A percentile compares a stretch with the other conserved stretches of the same genome.
Conservation (phyloP, 306 rosid species). For the Carpinus viminea region DNA sequence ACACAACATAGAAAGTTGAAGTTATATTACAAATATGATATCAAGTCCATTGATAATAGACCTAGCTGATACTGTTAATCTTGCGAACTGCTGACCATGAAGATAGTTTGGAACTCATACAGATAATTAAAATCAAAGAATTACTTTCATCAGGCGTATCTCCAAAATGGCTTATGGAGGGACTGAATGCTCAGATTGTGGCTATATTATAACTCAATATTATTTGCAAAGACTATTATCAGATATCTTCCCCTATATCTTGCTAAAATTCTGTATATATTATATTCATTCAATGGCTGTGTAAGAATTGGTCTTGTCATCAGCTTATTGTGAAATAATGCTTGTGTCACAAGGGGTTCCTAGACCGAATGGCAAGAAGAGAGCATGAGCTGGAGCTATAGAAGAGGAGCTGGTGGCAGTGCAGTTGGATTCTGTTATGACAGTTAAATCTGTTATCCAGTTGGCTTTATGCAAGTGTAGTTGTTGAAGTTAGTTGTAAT, state of each 20-base stretch:
- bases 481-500: no score
- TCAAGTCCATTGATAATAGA: background rate
- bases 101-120: background rate
- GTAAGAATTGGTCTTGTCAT: background rate
- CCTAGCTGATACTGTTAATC: conserved; percentile 1
- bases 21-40: background rate
- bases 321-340: background rate
- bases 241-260: background rate
- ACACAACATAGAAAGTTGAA: no score
- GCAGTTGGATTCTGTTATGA: no score
- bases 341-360: no score
- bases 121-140: background rate
- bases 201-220: no score
- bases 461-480: no score
- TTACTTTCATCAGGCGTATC: background rate
- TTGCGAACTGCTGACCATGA: background rate
- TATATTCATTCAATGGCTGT: background rate
- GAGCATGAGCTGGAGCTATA: no score
- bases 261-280: background rate
- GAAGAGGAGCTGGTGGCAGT: no score
- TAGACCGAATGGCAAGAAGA: no score
- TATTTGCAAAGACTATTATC: background rate
- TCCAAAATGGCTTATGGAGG: background rate
- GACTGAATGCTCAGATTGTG: background rate
- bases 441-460: no score